Evolutionary conservation across 768 basidiomycete species (phyloP), one percentile per base, ranked within the genome.

Genomic region (Myochromella boudieri): DNA sequence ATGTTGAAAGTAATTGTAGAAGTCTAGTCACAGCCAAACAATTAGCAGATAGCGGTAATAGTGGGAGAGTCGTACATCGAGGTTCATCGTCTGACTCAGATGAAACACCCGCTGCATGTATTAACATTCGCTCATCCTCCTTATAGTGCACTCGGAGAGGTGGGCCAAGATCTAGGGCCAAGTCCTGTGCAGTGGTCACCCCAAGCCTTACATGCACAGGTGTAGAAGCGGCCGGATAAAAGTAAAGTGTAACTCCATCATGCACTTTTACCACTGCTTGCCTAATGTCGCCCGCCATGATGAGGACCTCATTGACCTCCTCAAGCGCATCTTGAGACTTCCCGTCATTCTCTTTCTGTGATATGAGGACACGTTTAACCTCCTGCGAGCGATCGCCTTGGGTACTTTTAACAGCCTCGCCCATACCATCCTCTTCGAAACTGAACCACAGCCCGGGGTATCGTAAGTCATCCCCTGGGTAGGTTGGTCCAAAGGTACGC

Each of bases 1-100:
- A 58, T 92, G 83, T 55, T 93, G 87, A 55, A 95, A 92, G 60
- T 97, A 97, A 59, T 95, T 95, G 66, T 89, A 92, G 62, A 93
- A 92, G 64, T 92, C 90, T 91, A 5, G 14, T 50, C 4, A n/a
- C n/a, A n/a, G n/a, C n/a, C n/a, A n/a, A n/a, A n/a, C n/a, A n/a
- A n/a, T 46, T 17, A 44, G 31, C 21, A 31, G 3, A 14, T 17
- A 34, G 12, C 17, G 31, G 38, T 17, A 18, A 24, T 18, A 26
- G 6, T 12, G 37, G n/a, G 18, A 21, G n/a, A 22, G 43, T 51
- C 71, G 49, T 54, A 77, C 82, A 78, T 52, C 79, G 74, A 55
- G 72, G 68, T 32, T 80, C 78, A 42, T 72, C 68, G 42, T 72
- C 74, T 20, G 68, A 71, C n/a, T 80, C 77, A 11, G 67, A 59